Conservation (phyloP, 2,329 filamentous ascomycete species). For the Colletotrichum karsti region DNA sequence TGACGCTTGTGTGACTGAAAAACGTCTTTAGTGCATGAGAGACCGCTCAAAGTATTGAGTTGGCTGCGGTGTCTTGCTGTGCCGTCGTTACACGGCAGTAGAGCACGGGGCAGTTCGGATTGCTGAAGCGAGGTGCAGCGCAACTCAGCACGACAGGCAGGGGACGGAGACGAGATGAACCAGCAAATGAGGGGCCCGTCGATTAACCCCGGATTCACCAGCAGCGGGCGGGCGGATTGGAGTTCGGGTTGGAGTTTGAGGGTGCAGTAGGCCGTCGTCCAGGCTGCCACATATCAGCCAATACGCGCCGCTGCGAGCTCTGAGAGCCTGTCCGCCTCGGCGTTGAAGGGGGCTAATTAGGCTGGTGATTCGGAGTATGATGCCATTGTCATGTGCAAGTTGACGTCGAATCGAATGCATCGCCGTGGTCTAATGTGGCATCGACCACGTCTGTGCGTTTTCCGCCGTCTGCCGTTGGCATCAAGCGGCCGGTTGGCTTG, state of each 20-base stretch:
- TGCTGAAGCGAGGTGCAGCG: conserved; percentile 15
- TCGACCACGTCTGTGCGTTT: conserved; percentile 17
- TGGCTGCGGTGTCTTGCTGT: conserved; percentile 19
- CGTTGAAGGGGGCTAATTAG: background rate
- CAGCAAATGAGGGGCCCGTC: conserved; percentile 6
- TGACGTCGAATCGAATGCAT: conserved; percentile 5
- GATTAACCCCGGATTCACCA: conserved; percentile 2
- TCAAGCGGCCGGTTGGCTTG: conserved; percentile 1
- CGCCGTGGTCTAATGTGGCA: background rate
- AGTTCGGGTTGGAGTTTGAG: background rate
- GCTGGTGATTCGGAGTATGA: conserved; percentile 1
- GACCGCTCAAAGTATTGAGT: background rate
- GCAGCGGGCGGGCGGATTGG: background rate
- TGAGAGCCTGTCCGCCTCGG: background rate
- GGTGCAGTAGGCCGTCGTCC: background rate
- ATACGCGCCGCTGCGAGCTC: background rate
- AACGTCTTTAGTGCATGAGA: background rate
- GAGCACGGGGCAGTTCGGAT: conserved; percentile 22
- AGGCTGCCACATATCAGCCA: background rate
- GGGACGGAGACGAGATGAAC: conserved; percentile 11
- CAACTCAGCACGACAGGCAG: background rate
- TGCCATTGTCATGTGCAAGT: conserved; percentile 7
- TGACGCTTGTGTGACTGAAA: background rate
- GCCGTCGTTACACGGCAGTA: conserved; percentile 25
- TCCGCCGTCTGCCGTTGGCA: background rate